Conservation (phyloP, 78 protist species). For the Pirum gemmata region DNA sequence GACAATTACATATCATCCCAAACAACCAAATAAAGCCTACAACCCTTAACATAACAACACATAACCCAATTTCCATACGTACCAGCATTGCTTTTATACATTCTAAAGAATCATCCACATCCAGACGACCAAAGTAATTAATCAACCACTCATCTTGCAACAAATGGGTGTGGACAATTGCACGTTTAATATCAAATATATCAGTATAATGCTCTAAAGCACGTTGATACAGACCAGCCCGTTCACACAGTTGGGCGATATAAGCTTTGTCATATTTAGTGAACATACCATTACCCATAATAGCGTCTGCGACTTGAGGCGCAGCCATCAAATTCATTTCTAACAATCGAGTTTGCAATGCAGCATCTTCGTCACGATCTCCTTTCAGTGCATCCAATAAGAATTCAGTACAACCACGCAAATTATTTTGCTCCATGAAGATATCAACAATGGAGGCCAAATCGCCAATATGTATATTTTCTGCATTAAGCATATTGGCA, state of each 20-base stretch:
- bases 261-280: constrained; percentile 83
- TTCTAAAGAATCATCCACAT: constrained; percentile 75
- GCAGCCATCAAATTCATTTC: constrained; percentile 84
- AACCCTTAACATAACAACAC: no score
- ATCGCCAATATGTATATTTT: constrained; percentile 61
- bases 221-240: constrained; percentile 85
- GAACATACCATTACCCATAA: constrained; percentile 78
- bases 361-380: constrained; percentile 73
- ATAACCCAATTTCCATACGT: no score
- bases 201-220: constrained; percentile 94
- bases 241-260: constrained; percentile 93
- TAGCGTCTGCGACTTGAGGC: constrained; percentile 93
- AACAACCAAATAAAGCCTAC: no score
- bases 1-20: no score
- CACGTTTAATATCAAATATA: constrained; percentile 84
- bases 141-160: constrained; percentile 76
- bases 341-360: constrained; percentile 91
- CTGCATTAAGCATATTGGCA: constrained; percentile 71
- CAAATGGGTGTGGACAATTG: constrained; percentile 65
- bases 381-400: constrained; percentile 86
- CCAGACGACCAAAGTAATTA: constrained; percentile 77
- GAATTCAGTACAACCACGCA: constrained; percentile 83
- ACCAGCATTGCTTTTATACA: constrained; percentile 80
- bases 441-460: constrained; percentile 72
- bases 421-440: constrained; percentile 68